phyloP scores from a whole-genome alignment of 129 eudicot species.

The Chrysanthemum lavandulifolium region DNA sequence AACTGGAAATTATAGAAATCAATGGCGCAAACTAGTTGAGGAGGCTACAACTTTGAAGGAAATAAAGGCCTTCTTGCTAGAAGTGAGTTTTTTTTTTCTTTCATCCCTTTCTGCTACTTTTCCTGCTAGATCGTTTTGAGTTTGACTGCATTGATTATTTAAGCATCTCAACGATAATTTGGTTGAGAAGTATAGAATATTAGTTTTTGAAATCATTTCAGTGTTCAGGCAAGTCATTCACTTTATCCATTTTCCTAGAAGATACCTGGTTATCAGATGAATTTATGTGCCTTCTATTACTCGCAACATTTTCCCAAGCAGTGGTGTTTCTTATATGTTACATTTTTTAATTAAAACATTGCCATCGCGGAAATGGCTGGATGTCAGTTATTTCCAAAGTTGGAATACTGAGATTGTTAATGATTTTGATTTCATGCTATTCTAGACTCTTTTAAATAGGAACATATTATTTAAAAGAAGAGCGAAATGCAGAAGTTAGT shows the following conservation, averaged over 20 bases:
- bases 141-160: neutral
- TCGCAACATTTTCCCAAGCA: conserved; percentile 7
- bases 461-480: neutral
- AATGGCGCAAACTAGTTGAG: conserved; percentile 77
- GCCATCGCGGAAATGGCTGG: neutral
- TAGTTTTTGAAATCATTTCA: neutral
- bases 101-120: neutral
- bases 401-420: conserved; percentile 15
- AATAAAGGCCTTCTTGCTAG: conserved; percentile 71
- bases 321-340: conserved; percentile 6
- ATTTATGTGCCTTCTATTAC: neutral
- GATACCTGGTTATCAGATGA: neutral
- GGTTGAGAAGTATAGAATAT: neutral
- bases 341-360: conserved; percentile 7
- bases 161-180: conserved; percentile 8
- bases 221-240: neutral
- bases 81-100: conserved; percentile 46
- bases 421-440: neutral
- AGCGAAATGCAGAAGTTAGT: too few relatives aligned
- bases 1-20: conserved; percentile 44
- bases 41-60: conserved; percentile 57
- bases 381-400: neutral
- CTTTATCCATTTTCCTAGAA: conserved; percentile 11
- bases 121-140: neutral
- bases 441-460: too few relatives aligned